phyloP scores from a whole-genome alignment of 2,329 filamentous ascomycete species.

The Fusarium sp. region DNA sequence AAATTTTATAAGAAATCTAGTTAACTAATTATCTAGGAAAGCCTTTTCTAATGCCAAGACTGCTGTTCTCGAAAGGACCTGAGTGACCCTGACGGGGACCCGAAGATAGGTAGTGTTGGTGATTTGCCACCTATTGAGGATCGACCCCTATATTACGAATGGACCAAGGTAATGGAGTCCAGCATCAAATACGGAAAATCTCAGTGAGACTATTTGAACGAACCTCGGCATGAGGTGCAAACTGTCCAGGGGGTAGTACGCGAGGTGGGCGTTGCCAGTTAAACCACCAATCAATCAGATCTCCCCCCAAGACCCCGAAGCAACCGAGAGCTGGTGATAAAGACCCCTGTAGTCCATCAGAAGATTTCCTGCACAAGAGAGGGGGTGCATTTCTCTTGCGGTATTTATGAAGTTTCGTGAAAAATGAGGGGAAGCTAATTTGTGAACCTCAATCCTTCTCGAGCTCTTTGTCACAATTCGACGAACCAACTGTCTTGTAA shows the following conservation, averaged over 20 bases:
- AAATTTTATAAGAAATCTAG: not conserved
- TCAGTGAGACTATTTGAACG: not conserved
- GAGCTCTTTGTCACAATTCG: not conserved
- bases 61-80: not conserved
- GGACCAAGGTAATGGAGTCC: not conserved
- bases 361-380: not conserved
- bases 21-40: not conserved
- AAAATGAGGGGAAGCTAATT: not conserved
- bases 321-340: not conserved
- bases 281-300: not conserved
- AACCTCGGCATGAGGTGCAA: not conserved
- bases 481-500: not conserved
- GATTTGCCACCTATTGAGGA: too few species aligned
- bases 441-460: not conserved
- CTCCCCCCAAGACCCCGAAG: not conserved
- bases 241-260: not conserved
- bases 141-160: not conserved
- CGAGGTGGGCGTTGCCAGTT: not conserved
- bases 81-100: not conserved
- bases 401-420: not conserved
- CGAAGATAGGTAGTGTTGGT: not conserved
- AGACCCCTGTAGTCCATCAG: not conserved
- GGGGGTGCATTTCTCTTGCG: not conserved
- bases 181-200: not conserved
- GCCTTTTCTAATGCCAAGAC: not conserved